Evolutionary conservation across 305 asterid species (phyloP).

Genomic region (Fraxinus dipetala): DNA sequence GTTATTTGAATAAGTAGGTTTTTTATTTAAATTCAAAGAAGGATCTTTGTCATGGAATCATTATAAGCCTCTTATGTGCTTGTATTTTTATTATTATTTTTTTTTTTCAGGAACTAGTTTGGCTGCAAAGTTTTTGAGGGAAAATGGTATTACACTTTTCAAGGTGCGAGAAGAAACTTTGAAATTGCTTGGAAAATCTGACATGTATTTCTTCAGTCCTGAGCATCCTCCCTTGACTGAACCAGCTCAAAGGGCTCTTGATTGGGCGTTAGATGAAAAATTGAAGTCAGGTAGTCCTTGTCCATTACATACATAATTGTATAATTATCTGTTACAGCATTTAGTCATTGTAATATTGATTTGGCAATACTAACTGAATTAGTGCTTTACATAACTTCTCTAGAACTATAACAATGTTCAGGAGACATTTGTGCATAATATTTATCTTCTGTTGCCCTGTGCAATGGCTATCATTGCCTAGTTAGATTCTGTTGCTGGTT

Average conservation of each 20-base stretch:
- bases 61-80: background rate
- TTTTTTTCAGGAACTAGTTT: conserved; percentile 73
- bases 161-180: conserved; percentile 69
- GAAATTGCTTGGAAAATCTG: conserved; percentile 63
- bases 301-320: background rate
- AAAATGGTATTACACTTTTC: conserved; percentile 58
- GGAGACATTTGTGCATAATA: background rate
- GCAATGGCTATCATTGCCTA: background rate
- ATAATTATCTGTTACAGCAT: background rate
- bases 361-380: background rate
- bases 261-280: conserved; percentile 82
- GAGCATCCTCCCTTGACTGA: conserved; percentile 84
- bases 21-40: background rate
- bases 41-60: background rate
- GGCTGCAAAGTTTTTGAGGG: conserved; percentile 77
- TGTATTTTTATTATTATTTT: background rate
- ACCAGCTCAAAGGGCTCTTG: conserved; percentile 83
- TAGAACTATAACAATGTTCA: background rate
- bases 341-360: background rate
- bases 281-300: conserved; percentile 65
- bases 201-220: conserved; percentile 57
- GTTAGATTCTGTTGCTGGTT: background rate
- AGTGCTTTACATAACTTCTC: background rate
- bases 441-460: background rate
- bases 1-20: background rate